Conservation (phyloP, 2,329 filamentous ascomycete species). For the Fusarium equiseti region DNA sequence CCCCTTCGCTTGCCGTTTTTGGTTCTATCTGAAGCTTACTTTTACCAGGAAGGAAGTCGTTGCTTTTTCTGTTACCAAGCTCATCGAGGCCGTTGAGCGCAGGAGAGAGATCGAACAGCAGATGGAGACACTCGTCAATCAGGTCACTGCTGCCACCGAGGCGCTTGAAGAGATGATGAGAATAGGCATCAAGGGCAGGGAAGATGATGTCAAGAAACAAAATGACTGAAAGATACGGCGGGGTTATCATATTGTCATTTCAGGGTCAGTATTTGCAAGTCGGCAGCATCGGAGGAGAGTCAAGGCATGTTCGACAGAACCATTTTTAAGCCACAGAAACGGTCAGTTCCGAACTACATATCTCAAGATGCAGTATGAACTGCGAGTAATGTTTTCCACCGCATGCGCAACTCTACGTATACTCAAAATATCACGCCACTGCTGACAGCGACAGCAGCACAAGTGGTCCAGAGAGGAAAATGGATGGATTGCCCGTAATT, state of each 20-base stretch:
- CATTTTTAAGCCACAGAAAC: background rate
- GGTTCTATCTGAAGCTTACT: background rate
- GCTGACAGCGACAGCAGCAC: background rate
- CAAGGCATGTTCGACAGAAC: background rate
- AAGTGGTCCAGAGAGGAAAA: constrained; percentile 40
- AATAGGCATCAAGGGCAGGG: constrained; percentile 47
- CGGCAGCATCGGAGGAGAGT: background rate
- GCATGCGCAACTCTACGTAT: background rate
- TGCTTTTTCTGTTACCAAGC: constrained; percentile 29
- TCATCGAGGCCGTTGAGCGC: constrained; percentile 43
- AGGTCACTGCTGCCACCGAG: constrained; percentile 32
- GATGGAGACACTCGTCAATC: constrained; percentile 45
- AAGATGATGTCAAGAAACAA: constrained; percentile 38
- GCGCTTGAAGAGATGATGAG: constrained; percentile 50
- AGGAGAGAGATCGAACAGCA: constrained; percentile 46
- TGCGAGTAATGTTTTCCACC: background rate
- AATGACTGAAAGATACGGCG: background rate
- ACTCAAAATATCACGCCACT: constrained; percentile 40
- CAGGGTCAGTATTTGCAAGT: background rate
- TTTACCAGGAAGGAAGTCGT: constrained; percentile 29
- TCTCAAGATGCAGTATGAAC: background rate
- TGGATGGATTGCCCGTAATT: constrained; percentile 40
- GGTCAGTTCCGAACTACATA: background rate
- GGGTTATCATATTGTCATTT: background rate
- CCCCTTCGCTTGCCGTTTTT: no score